Evolutionary conservation across 1,284 basidiomycete species (phyloP).

Genomic region (Cutaneotrichosporon cyanovorans): DNA sequence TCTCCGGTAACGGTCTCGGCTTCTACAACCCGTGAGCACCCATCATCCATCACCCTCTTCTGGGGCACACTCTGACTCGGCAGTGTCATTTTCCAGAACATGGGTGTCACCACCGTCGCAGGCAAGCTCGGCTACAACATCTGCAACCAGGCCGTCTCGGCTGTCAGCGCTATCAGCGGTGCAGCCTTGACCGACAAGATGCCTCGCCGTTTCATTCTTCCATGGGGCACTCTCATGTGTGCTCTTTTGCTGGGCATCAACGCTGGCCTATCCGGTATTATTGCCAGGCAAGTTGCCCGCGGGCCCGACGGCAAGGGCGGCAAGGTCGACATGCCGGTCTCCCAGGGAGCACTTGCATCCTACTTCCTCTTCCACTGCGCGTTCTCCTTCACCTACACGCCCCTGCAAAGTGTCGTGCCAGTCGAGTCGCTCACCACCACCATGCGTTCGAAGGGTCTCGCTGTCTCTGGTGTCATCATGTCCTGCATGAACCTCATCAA

Average conservation of each 20-base stretch:
- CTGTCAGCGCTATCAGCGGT: constrained; percentile 48
- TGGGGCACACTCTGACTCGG: no score
- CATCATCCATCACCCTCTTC: no score
- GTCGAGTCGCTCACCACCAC: constrained; percentile 84
- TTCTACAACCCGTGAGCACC: constrained; percentile 38
- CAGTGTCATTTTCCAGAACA: constrained; percentile 13
- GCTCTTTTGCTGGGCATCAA: constrained; percentile 33
- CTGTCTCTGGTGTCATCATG: constrained; percentile 47
- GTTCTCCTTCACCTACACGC: constrained; percentile 17
- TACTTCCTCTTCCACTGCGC: constrained; percentile 43
- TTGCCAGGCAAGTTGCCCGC: constrained; percentile 22
- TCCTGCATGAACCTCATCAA: constrained; percentile 52
- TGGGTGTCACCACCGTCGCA: constrained; percentile 24
- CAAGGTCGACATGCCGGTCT: background rate
- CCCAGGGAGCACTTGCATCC: constrained; percentile 16
- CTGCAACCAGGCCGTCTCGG: constrained; percentile 52
- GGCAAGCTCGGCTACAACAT: constrained; percentile 53
- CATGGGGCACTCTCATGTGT: constrained; percentile 30
- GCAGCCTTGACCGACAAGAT: constrained; percentile 29
- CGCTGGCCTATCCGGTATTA: constrained; percentile 27
- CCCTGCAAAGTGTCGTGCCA: constrained; percentile 61
- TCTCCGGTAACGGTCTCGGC: constrained; percentile 49
- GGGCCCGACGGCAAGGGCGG: background rate
- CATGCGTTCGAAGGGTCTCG: constrained; percentile 75
- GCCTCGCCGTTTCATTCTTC: constrained; percentile 27